These are phyloP conservation scores for Syzygium syzygioides DNA, from an alignment of 441 rosid genomes.

Conservation along the genomic window DNA sequence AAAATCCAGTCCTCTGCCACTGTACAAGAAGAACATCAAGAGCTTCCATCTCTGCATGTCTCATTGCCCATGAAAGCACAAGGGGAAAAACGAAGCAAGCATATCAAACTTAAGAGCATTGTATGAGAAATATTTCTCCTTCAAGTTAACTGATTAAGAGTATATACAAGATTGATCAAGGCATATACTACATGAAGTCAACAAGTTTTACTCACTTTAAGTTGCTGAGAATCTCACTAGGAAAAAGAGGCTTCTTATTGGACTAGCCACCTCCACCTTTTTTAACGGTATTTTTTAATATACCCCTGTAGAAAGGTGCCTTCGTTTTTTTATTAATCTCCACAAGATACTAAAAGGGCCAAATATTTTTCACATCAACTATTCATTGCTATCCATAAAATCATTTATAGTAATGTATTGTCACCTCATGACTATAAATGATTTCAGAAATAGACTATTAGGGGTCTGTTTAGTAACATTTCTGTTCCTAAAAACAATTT, in stretches of 20 bases:
- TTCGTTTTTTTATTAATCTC: neutral
- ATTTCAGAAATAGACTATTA: neutral
- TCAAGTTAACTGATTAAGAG: neutral
- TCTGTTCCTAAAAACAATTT: too few relatives aligned
- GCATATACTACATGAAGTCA: neutral
- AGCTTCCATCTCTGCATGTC: too few relatives aligned
- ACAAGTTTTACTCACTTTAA: neutral
- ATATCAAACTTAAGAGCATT: neutral
- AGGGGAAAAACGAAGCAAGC: neutral
- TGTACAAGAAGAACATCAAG: neutral
- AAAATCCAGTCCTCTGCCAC: too few relatives aligned
- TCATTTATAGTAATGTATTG: fast-evolving
- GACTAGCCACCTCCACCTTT: neutral
- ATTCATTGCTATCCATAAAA: neutral
- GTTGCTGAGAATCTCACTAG: neutral
- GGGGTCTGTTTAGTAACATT: too few relatives aligned
- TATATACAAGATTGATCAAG: neutral
- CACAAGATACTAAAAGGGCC: neutral
- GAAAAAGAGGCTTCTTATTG: neutral
- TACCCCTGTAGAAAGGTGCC: neutral
- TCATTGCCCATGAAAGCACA: too few relatives aligned
- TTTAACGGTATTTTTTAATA: neutral
- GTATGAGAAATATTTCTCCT: neutral
- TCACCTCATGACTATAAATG: neutral
- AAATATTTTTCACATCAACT: neutral